Conservation (phyloP, 1,139 yeast species). For the Blastobotrys serpentis region DNA sequence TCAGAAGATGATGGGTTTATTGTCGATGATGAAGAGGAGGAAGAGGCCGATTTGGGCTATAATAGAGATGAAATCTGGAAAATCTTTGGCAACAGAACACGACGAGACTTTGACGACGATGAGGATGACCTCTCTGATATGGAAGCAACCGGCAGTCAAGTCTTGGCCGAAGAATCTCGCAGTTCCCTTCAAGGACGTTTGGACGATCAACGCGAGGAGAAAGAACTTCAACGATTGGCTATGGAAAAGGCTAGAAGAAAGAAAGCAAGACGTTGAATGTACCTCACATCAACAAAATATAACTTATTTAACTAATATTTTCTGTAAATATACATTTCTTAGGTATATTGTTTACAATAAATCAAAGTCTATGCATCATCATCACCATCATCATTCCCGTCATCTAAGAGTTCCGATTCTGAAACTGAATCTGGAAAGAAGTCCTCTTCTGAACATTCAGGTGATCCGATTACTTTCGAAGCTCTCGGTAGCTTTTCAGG, state of each 20-base stretch:
- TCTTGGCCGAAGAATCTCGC: slow-evolving; percentile 72
- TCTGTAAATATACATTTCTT: slow-evolving; percentile 3
- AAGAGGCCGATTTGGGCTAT: slow-evolving; percentile 47
- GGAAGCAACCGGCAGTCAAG: slow-evolving; percentile 93
- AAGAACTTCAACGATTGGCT: slow-evolving; percentile 52
- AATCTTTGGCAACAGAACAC: slow-evolving; percentile 67
- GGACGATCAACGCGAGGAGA: slow-evolving; percentile 66
- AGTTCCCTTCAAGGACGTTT: slow-evolving; percentile 59
- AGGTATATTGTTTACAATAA: background rate
- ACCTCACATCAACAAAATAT: slow-evolving; percentile 1
- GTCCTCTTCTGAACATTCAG: slow-evolving; percentile 20
- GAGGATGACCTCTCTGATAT: slow-evolving; percentile 71
- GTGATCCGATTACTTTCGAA: background rate
- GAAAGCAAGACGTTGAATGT: slow-evolving; percentile 9
- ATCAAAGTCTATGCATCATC: slow-evolving; percentile 12
- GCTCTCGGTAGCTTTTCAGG: background rate
- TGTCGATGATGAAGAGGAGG: slow-evolving; percentile 39
- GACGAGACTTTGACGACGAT: slow-evolving; percentile 47
- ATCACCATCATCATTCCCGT: slow-evolving; percentile 16
- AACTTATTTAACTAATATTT: slow-evolving; percentile 4
- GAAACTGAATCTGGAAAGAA: slow-evolving; percentile 34
- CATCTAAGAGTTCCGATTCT: slow-evolving; percentile 31
- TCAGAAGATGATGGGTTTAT: slow-evolving; percentile 39
- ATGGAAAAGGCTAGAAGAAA: slow-evolving; percentile 42
- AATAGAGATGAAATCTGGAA: slow-evolving; percentile 89